Evolutionary conservation across 371 early-diverging fungal genomes (phyloP).

Genomic region (Mortierella polycephala): DNA sequence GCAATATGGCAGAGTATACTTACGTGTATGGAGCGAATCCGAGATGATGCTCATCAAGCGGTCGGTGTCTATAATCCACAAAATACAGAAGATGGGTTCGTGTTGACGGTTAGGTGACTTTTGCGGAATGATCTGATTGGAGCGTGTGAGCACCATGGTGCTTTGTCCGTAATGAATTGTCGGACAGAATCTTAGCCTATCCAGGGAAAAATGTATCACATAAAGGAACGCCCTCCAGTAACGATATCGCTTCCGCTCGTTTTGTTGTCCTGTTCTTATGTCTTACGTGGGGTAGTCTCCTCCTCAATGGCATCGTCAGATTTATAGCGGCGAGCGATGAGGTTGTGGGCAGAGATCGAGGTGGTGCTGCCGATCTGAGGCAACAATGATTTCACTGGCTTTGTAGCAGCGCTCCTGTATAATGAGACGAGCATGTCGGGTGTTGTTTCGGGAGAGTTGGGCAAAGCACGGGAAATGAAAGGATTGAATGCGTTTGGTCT

Average conservation of each 20-base stretch:
- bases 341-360: conserved; percentile 19
- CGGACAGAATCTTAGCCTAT: no score
- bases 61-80: conserved; percentile 23
- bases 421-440: conserved; percentile 37
- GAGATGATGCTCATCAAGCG: conserved; percentile 36
- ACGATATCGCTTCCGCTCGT: neutral
- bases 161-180: no score
- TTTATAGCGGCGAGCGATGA: conserved; percentile 35
- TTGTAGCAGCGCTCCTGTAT: conserved; percentile 26
- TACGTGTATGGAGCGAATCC: conserved; percentile 37
- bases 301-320: conserved; percentile 23
- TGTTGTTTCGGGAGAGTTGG: neutral
- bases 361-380: conserved; percentile 24
- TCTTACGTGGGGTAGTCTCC: conserved; percentile 26
- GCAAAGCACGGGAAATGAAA: no score
- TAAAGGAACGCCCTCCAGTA: no score
- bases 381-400: conserved; percentile 30
- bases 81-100: neutral
- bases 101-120: neutral
- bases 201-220: no score
- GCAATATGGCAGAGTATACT: conserved; percentile 3
- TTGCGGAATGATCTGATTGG: neutral
- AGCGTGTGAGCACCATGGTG: no score
- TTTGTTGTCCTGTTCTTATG: neutral
- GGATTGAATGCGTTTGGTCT: no score